These are phyloP conservation scores for Orobanche coerulescens DNA, from an alignment of 257 asterid species.

Conservation along the genomic window DNA sequence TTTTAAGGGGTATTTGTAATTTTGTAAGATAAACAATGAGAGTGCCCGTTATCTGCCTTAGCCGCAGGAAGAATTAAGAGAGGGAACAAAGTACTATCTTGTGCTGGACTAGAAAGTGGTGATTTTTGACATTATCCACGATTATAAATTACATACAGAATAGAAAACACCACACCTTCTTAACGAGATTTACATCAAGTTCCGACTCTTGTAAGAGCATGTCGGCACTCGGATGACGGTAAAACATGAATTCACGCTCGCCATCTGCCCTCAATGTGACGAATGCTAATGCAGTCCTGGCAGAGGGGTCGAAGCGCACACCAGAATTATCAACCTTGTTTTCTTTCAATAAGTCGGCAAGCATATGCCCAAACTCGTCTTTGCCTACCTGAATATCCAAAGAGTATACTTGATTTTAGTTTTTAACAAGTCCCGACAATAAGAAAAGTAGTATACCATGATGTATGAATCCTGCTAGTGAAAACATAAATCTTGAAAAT, in stretches of 20 bases:
- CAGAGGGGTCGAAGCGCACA: constrained; percentile 62
- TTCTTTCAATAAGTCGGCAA: constrained; percentile 64
- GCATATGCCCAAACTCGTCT: constrained; percentile 86
- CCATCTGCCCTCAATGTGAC: constrained; percentile 83
- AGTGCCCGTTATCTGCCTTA: no score
- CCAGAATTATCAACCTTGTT: constrained; percentile 74
- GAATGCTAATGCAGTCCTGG: constrained; percentile 88
- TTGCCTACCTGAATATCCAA: constrained; percentile 66
- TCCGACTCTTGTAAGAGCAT: constrained; percentile 73
- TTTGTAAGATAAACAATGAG: no score
- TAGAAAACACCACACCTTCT: constrained; percentile 43
- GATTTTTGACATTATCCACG: not conserved
- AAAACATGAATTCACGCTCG: constrained; percentile 92
- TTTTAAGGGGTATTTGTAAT: no score
- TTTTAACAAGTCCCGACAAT: not conserved
- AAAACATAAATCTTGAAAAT: no score
- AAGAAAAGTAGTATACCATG: not conserved
- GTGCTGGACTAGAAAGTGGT: no score
- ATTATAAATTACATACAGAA: not conserved
- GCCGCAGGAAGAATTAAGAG: no score
- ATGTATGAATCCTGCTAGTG: not conserved
- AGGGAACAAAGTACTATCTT: no score
- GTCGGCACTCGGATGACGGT: constrained; percentile 90
- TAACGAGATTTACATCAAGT: constrained; percentile 56
- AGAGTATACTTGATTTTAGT: not conserved